Evolutionary conservation across 2,329 filamentous ascomycete genomes (phyloP), one percentile per base, ranked within the genome.

Genomic region (Shiraia bambusicola): DNA sequence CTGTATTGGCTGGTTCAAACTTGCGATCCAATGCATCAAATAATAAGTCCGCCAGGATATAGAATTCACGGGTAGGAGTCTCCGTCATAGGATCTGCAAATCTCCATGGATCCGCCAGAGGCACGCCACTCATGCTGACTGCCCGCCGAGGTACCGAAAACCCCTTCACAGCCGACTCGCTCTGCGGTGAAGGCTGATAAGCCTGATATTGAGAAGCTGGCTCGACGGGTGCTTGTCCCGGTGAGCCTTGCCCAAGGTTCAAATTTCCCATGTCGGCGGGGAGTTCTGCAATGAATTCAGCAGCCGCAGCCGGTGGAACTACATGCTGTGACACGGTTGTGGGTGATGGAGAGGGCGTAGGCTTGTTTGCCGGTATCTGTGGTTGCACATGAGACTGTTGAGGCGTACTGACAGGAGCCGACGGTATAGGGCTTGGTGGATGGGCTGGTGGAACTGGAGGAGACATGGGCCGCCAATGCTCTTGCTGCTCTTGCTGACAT

Each of bases 51-150:
- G 65, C 64, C 14, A 68, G 49, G 9, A 64, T 56, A 16, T 64
- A 67, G 40, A 68, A 68, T 30, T 68, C 64, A 19, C 60, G 54
- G 5, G 65, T 68, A 9, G 65, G 63, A 16, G 56, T 40, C 39
- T 67, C 64, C 5, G 62, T 66, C 0, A 43, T 33, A 33, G 60
- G 47, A 35, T 68, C 63, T 11, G 57, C 63, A 32, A 67, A 56
- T 28, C 62, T 52, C 65, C 65, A 68, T 8, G 62, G 64, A 37
- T 66, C 64, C n/a, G 61, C 56, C 10, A 60, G 34, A 12, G 59
- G 60, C 16, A 57, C 22, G 16, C 45, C 57, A 34, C 53, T 66
- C 11, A 44, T 53, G 37, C 60, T 66, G 3, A 63, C 47, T 16
- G 61, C 55, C 13, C 61, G 52, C 6, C 62, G 58, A n/a, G 58